Conservation (phyloP, 768 basidiomycete genomes). For the Boletus coccyginus region DNA sequence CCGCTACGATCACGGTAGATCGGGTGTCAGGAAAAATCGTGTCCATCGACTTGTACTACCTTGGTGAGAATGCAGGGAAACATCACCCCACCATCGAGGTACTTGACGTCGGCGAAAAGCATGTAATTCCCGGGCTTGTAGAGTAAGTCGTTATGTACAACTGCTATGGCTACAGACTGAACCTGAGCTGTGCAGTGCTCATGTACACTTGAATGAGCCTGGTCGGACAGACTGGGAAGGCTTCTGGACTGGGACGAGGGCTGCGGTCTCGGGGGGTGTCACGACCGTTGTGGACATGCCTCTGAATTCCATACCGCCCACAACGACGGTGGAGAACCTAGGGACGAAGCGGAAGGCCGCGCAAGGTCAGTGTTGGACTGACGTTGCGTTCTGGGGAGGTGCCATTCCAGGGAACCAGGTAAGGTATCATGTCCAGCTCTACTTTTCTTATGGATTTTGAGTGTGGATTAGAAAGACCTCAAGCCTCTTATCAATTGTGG, state of each 20-base stretch:
- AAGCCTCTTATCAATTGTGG: slow-evolving; percentile 74
- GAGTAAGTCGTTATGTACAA: slow-evolving; percentile 46
- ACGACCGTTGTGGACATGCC: slow-evolving; percentile 98
- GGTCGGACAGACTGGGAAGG: slow-evolving; percentile 95
- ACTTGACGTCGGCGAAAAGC: slow-evolving; percentile 56
- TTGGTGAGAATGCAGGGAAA: slow-evolving; percentile 27
- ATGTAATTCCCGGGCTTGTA: slow-evolving; percentile 75
- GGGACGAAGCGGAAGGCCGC: slow-evolving; percentile 70
- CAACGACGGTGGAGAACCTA: slow-evolving; percentile 80
- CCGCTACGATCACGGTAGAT: slow-evolving; percentile 68
- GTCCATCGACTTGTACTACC: slow-evolving; percentile 40
- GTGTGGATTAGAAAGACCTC: slow-evolving; percentile 57
- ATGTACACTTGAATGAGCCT: slow-evolving; percentile 93
- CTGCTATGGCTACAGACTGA: background rate
- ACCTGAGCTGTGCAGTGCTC: slow-evolving; percentile 50
- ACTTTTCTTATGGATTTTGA: background rate
- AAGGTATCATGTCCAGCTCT: slow-evolving; percentile 4
- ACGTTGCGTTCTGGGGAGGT: slow-evolving; percentile 84
- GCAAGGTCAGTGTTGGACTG: slow-evolving; percentile 65
- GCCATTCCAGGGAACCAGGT: slow-evolving; percentile 91
- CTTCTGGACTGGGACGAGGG: slow-evolving; percentile 86
- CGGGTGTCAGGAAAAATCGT: slow-evolving; percentile 56
- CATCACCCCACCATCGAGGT: slow-evolving; percentile 32
- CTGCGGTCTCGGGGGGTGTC: slow-evolving; percentile 91
- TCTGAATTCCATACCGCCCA: slow-evolving; percentile 94